Percentiles rank a stretch among this genome's conserved stretches.
These are phyloP conservation scores for Tulasnella sp. DNA, from an alignment of 768 basidiomycete genomes.

Conservation along the genomic window DNA sequence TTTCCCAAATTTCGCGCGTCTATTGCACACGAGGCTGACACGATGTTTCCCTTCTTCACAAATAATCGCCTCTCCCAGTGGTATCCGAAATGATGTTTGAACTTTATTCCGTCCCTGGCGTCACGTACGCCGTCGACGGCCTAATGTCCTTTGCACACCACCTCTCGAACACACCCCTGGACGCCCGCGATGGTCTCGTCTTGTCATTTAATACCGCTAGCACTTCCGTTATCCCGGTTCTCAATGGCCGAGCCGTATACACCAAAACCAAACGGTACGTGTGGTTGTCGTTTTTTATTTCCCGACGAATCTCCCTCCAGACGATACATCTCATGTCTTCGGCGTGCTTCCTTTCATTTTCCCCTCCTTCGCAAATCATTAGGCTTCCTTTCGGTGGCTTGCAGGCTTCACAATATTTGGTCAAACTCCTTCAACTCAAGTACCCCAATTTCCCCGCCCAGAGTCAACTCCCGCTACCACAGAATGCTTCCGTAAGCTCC, in stretches of 20 bases:
- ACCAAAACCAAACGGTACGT: constrained; percentile 74
- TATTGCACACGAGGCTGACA: constrained; percentile 12
- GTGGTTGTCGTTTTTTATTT: background rate
- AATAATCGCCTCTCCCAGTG: constrained; percentile 36
- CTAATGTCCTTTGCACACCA: constrained; percentile 89
- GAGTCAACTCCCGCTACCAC: constrained; percentile 7
- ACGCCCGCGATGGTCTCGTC: constrained; percentile 61
- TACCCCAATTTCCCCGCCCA: constrained; percentile 79
- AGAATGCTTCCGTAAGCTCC: constrained; percentile 4
- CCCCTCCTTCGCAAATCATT: background rate
- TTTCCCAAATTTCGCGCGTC: constrained; percentile 7
- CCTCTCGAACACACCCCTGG: constrained; percentile 31
- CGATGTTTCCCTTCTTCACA: background rate
- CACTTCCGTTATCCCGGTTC: constrained; percentile 80
- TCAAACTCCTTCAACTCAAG: constrained; percentile 89
- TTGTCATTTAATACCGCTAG: constrained; percentile 87
- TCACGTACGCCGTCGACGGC: constrained; percentile 81
- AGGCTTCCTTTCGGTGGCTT: constrained; percentile 92
- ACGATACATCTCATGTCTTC: background rate
- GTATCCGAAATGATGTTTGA: constrained; percentile 97
- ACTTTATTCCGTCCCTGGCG: constrained; percentile 70
- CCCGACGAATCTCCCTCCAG: background rate
- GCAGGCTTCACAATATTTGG: constrained; percentile 81
- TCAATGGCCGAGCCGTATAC: constrained; percentile 70
- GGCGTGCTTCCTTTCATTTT: too few species aligned